Percentiles rank a stretch among this genome's conserved stretches.
Evolutionary conservation across 73 alveolate genomes (phyloP).

Genomic region (Paramecium caudatum): DNA sequence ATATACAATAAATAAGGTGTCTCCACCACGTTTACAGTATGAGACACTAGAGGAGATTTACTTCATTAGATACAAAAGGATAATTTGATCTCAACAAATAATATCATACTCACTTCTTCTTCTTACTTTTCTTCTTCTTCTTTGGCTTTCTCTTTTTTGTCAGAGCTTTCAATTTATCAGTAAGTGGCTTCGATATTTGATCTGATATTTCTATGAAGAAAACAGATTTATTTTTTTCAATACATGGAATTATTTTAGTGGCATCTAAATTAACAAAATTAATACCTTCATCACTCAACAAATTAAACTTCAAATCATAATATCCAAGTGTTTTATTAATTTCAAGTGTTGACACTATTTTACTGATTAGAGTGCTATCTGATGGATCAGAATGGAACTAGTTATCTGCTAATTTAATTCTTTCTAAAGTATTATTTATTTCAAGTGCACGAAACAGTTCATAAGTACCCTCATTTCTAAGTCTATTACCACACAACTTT

Average conservation of each 20-base stretch:
- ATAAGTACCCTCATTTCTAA: constrained; percentile 67
- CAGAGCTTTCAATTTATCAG: constrained; percentile 52
- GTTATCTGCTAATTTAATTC: constrained; percentile 70
- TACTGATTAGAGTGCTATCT: background rate
- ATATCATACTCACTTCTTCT: constrained; percentile 48
- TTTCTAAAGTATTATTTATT: constrained; percentile 70
- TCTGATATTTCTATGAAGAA: constrained; percentile 72
- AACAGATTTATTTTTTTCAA: constrained; percentile 67
- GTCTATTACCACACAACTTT: constrained; percentile 59
- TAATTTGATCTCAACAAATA: background rate
- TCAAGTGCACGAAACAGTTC: constrained; percentile 71
- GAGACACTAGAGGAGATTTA: constrained; percentile 25
- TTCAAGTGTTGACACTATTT: constrained; percentile 60
- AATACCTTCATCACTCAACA: constrained; percentile 62
- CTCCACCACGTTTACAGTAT: constrained; percentile 2
- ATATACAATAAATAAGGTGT: background rate
- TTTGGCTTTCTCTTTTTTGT: constrained; percentile 75
- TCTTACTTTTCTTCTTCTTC: constrained; percentile 71
- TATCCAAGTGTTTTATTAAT: constrained; percentile 51
- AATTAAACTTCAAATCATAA: constrained; percentile 71
- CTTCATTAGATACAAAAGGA: background rate
- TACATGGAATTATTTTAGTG: constrained; percentile 45
- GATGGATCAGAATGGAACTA: constrained; percentile 60
- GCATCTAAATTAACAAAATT: constrained; percentile 25
- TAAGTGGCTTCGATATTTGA: constrained; percentile 62